Percentiles rank a stretch among this genome's conserved stretches.
phyloP scores from a whole-genome alignment of 2,329 filamentous ascomycete genomes.

The Phialemonium atrogriseum region DNA sequence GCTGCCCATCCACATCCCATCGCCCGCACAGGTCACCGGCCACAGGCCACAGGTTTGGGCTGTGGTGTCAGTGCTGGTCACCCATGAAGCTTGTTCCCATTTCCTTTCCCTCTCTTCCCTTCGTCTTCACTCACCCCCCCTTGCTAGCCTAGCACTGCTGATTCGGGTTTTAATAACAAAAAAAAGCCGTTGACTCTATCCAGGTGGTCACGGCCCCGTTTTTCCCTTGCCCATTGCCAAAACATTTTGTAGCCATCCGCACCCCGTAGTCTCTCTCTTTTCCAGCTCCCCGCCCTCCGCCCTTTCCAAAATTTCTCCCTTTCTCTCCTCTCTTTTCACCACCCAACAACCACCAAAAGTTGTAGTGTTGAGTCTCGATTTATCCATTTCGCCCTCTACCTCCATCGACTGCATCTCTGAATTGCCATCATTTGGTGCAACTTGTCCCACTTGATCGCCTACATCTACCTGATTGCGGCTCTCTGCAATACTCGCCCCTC shows the following conservation, averaged over 20 bases:
- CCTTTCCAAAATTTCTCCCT: neutral
- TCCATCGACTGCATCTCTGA: neutral
- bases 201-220: conserved; percentile 2
- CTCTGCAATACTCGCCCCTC: neutral
- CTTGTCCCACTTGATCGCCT: conserved; percentile 1
- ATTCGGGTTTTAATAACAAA: too few species aligned
- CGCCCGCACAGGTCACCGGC: too few species aligned
- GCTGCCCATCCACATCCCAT: too few species aligned
- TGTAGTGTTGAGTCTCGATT: neutral
- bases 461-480: neutral
- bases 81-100: too few species aligned
- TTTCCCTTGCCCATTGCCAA: neutral
- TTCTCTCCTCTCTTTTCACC: conserved; percentile 1
- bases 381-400: conserved; percentile 1
- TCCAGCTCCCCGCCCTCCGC: neutral
- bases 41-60: too few species aligned
- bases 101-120: too few species aligned
- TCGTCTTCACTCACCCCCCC: too few species aligned
- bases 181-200: too few species aligned
- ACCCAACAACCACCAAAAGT: conserved; percentile 1
- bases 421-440: conserved; percentile 1
- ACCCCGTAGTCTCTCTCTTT: conserved; percentile 1
- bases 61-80: too few species aligned
- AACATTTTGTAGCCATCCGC: conserved; percentile 2
- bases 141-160: too few species aligned